Evolutionary conservation across 805 yeast genomes (phyloP).

Genomic region (Wickerhamomyces queroliae): DNA sequence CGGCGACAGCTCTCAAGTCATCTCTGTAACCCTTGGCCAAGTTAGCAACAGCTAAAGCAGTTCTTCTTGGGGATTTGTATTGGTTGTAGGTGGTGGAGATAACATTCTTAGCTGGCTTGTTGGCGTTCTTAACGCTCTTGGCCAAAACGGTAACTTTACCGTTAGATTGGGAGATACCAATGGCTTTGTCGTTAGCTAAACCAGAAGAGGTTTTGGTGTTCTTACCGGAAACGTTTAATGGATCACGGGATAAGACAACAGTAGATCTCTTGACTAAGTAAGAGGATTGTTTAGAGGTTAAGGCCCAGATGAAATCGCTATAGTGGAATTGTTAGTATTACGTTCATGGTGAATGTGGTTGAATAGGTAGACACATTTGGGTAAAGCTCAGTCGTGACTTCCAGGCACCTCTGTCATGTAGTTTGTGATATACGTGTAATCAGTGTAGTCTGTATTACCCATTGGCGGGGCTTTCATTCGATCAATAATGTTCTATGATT

Average conservation of each 20-base stretch:
- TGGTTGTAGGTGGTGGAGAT: slow-evolving; percentile 33
- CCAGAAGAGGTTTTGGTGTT: slow-evolving; percentile 44
- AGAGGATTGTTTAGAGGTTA: slow-evolving; percentile 40
- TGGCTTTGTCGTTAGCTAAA: slow-evolving; percentile 42
- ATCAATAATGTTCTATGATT: too few species aligned
- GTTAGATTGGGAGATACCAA: slow-evolving; percentile 34
- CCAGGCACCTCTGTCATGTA: too few species aligned
- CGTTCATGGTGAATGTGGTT: too few species aligned
- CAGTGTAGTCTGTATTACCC: too few species aligned
- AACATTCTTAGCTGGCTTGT: slow-evolving; percentile 40
- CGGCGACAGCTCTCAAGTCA: slow-evolving; percentile 43
- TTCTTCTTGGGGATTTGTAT: slow-evolving; percentile 36
- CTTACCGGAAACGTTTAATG: slow-evolving; percentile 40
- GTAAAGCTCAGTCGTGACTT: too few species aligned
- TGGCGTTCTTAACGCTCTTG: slow-evolving; percentile 38
- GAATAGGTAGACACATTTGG: too few species aligned
- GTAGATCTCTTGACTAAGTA: slow-evolving; percentile 43
- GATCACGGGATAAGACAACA: slow-evolving; percentile 40
- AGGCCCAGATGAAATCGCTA: slow-evolving; percentile 46
- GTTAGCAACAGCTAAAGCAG: slow-evolving; percentile 40
- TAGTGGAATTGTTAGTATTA: slow-evolving; percentile 13
- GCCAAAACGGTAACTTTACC: slow-evolving; percentile 36
- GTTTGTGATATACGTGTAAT: too few species aligned
- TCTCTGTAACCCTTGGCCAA: slow-evolving; percentile 40
- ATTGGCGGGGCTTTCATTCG: too few species aligned